Base-by-base conservation (phyloP, 805 yeast species). In the Kazachstania taianensis region DNA sequence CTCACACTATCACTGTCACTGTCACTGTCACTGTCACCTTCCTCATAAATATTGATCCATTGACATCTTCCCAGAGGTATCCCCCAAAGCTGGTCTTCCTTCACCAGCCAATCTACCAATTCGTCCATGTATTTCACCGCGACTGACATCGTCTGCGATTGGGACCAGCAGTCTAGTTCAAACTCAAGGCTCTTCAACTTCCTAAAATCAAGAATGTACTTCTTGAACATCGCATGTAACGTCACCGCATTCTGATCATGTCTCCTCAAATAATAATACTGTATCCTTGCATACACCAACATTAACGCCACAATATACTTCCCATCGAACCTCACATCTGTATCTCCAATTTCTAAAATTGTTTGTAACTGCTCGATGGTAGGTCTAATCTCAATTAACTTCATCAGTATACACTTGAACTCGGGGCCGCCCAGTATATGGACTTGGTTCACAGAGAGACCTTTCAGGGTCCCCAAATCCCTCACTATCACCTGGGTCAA, bases 321-420 rank as follows among this genome's bases (percentile, higher is more conserved):
- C 37, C 78, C 75, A 33, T 65, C 60, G 46, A 87, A 92, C 2
- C 55, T 55, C 9, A 80, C 58, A 42, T 72, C 68, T 36, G 75
- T 68, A 13, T 61, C 50, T 2, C 82, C 50, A 4, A 83, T 72
- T 4, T 74, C 81, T 8, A 67, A 48, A 0, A 57, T 24, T 3
- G 30, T 24, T 8, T 25, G 13, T n/a, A 57, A 10, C 38, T 57
- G 61, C 2, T 46, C 48, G 39, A 46, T 40, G 2, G 51, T 49
- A 5, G 96, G 96, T 42, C 74, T 74, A 13, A 92, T 57, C 55
- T 89, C 94, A 4, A 87, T 64, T 39, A 89, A 53, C 43, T 89
- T 75, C 49, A 84, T 73, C 23, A 85, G 55, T 30, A 94, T 66
- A 50, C 94, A 78, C n/a, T 52, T 54, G 28, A 57, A 57, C 28